Evolutionary conservation across 1,284 basidiomycete genomes (phyloP).

Genomic region (Takashimella koratensis): DNA sequence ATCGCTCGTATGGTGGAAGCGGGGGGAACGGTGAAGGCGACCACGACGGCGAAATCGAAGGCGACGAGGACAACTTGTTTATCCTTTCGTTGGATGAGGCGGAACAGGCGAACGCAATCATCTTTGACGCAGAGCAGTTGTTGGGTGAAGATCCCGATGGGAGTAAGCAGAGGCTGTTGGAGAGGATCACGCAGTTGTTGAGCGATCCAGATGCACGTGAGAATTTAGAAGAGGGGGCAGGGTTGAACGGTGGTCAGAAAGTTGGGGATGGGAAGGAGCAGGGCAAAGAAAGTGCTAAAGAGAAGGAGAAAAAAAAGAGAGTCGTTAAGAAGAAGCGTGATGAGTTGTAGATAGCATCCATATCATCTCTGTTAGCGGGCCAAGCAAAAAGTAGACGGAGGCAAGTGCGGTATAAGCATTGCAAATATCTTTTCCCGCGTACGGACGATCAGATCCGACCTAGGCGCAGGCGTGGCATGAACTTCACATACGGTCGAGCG

Average conservation of each 20-base stretch:
- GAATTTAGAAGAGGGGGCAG: background rate
- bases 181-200: background rate
- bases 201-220: background rate
- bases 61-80: background rate
- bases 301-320: background rate
- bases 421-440: too few species aligned
- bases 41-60: background rate
- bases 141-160: background rate
- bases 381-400: too few species aligned
- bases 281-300: background rate
- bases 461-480: too few species aligned
- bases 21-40: background rate
- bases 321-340: background rate
- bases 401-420: too few species aligned
- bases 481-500: too few species aligned
- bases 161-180: background rate
- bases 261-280: background rate
- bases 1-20: background rate
- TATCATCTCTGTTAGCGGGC: too few species aligned
- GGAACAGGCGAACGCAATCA: background rate
- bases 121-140: background rate
- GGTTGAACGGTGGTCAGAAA: background rate
- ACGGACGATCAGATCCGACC: too few species aligned
- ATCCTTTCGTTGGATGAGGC: background rate
- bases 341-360: background rate